These are phyloP conservation scores for Hygrophoropsis aurantiaca DNA, from an alignment of 768 basidiomycete genomes.

Conservation along the genomic window DNA sequence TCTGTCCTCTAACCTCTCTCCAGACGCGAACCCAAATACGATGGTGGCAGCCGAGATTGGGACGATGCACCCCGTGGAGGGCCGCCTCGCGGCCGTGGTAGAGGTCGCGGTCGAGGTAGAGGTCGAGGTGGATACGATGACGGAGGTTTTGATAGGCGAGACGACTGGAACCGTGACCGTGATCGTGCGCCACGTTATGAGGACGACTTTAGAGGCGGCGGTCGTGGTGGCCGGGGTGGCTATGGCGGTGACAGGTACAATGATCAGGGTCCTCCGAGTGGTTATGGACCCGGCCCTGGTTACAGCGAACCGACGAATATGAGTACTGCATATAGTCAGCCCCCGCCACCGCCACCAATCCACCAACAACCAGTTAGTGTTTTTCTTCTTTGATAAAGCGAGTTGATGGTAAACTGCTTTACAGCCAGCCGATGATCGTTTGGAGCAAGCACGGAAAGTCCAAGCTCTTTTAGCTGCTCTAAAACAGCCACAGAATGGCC, in stretches of 20 bases:
- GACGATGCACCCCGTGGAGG: slow-evolving; percentile 40
- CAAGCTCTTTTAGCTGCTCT: slow-evolving; percentile 82
- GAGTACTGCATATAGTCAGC: slow-evolving; percentile 22
- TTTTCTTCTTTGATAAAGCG: neutral
- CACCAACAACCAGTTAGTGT: slow-evolving; percentile 28
- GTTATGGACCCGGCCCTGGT: slow-evolving; percentile 11
- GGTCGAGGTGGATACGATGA: slow-evolving; percentile 39
- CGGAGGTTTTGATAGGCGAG: slow-evolving; percentile 28
- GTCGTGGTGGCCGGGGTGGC: slow-evolving; percentile 39
- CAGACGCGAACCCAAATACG: slow-evolving; percentile 34
- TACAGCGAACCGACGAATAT: slow-evolving; percentile 26
- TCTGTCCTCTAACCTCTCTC: slow-evolving; percentile 3
- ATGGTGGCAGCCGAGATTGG: slow-evolving; percentile 43
- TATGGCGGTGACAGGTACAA: slow-evolving; percentile 46
- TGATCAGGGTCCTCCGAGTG: slow-evolving; percentile 31
- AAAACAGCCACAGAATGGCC: slow-evolving; percentile 60
- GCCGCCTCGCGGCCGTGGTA: slow-evolving; percentile 38
- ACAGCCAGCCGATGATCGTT: slow-evolving; percentile 68
- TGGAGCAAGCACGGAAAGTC: slow-evolving; percentile 86
- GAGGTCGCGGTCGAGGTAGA: slow-evolving; percentile 41
- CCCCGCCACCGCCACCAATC: slow-evolving; percentile 9
- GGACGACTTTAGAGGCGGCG: slow-evolving; percentile 35
- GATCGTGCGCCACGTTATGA: slow-evolving; percentile 30
- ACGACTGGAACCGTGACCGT: slow-evolving; percentile 41
- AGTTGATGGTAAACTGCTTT: slow-evolving; percentile 1